Percentiles rank a stretch among this genome's conserved stretches.
phyloP scores from a whole-genome alignment of 1,284 basidiomycete species.

The Paramarasmius palmivorus region DNA sequence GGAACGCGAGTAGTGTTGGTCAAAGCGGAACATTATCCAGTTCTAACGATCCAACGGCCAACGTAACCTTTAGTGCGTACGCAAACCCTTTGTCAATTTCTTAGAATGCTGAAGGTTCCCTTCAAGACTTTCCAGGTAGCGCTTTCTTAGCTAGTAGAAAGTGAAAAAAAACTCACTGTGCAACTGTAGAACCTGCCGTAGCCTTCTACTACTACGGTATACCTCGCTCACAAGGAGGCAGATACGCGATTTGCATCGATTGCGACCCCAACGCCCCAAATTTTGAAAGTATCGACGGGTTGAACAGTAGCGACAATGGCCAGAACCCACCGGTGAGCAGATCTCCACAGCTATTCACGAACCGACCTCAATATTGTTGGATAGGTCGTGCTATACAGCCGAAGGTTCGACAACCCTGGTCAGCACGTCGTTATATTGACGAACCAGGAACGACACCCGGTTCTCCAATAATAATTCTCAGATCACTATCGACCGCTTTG shows the following conservation, averaged over 20 bases:
- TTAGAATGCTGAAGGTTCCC: neutral
- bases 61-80: constrained; percentile 29
- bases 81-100: neutral
- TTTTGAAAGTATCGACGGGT: constrained; percentile 26
- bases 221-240: constrained; percentile 19
- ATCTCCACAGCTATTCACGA: neutral
- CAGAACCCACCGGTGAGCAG: constrained; percentile 27
- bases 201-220: constrained; percentile 33
- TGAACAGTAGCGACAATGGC: constrained; percentile 27
- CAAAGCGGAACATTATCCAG: constrained; percentile 28
- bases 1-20: constrained; percentile 27
- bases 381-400: constrained; percentile 19
- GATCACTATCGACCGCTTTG: constrained; percentile 28
- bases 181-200: constrained; percentile 22
- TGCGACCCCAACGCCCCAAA: constrained; percentile 27
- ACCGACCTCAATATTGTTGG: constrained; percentile 22
- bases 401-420: neutral
- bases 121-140: neutral
- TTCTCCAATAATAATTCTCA: constrained; percentile 24
- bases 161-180: no score
- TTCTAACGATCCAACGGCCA: constrained; percentile 23
- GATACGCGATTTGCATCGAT: constrained; percentile 29
- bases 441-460: constrained; percentile 3
- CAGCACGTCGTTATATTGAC: constrained; percentile 1
- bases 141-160: neutral